Evolutionary conservation across 2,329 filamentous ascomycete species (phyloP), one percentile per base, ranked within the genome.

Genomic region (Fusarium sp.): DNA sequence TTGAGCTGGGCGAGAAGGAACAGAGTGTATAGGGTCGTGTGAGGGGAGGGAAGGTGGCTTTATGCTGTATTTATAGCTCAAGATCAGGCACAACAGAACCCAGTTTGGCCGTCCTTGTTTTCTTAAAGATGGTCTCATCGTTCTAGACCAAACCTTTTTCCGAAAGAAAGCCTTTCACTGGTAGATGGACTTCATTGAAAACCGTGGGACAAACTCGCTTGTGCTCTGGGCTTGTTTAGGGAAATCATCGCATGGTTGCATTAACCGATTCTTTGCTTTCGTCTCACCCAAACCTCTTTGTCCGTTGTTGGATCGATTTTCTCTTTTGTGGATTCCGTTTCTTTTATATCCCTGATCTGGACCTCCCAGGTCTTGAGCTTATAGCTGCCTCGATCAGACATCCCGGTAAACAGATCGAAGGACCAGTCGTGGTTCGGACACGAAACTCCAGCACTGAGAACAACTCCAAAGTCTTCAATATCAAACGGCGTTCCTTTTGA

Each of bases 341-440:
- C 64, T 11, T 73, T 59, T 0, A 65, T 17, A 10, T 79, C 73
- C 15, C 88, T 83, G 13, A 90, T 56, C 65, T 92, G 84, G 0
- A 91, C 85, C 69, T 92, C 90, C 89, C 90, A 92, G 0, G 90
- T 79, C 26, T 85, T 85, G 13, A 93, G 81, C 64, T 81, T 86
- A 75, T 93, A 93, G 48, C 80, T 87, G 2, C 86, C 90, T 0
- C 90, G 85, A 76, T 93, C 91, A 2, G 85, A 85, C 73, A 83
- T 82, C 0, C 91, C 91, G 0, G 90, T 88, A 56, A 89, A 87
- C 5, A 93, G 73, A 75, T 93, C 91, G 78, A 93, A 93, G 0
- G 89, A 90, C 91, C 91, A 93, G 7, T 84, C 88, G 67, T 93
- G 91, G 69, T 92, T 92, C 0, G 90, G 89, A 77, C 91, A 93